Conservation (phyloP, 768 basidiomycete genomes). For the Naganishia onofrii region DNA sequence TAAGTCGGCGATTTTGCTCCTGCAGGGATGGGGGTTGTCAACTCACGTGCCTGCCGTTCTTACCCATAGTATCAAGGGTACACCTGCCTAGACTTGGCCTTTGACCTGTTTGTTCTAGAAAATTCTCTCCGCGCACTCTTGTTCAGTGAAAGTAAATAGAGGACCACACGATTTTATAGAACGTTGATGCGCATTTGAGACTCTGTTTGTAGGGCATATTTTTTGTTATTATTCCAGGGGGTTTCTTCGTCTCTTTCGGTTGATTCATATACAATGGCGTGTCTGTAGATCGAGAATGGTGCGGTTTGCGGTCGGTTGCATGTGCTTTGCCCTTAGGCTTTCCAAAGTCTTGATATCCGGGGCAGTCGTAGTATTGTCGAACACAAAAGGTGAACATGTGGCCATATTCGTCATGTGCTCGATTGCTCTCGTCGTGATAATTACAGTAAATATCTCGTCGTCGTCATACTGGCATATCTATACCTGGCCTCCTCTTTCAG, state of each 20-base stretch:
- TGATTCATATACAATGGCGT: neutral
- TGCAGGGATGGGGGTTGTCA: too few species aligned
- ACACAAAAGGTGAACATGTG: too few species aligned
- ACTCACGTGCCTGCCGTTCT: neutral
- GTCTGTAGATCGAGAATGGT: neutral
- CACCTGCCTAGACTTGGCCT: neutral
- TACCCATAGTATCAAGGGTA: conserved; percentile 10
- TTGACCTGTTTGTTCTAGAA: too few species aligned
- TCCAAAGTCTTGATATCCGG: too few species aligned
- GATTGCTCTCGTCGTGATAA: too few species aligned
- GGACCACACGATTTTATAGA: neutral
- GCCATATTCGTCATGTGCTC: neutral
- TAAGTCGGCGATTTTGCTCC: conserved; percentile 36
- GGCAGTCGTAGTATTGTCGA: too few species aligned
- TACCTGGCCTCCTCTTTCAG: too few species aligned
- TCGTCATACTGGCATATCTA: too few species aligned
- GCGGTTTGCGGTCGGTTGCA: neutral
- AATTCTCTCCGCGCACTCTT: neutral
- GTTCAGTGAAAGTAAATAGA: neutral
- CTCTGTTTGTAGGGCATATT: neutral
- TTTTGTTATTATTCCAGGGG: neutral
- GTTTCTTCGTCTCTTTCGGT: neutral
- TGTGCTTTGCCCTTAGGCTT: too few species aligned
- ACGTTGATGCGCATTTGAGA: neutral
- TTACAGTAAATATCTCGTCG: neutral